Percentiles rank a stretch among this genome's conserved stretches.
Conservation (phyloP, 495 filamentous ascomycete species). For the Darksidea phi region DNA sequence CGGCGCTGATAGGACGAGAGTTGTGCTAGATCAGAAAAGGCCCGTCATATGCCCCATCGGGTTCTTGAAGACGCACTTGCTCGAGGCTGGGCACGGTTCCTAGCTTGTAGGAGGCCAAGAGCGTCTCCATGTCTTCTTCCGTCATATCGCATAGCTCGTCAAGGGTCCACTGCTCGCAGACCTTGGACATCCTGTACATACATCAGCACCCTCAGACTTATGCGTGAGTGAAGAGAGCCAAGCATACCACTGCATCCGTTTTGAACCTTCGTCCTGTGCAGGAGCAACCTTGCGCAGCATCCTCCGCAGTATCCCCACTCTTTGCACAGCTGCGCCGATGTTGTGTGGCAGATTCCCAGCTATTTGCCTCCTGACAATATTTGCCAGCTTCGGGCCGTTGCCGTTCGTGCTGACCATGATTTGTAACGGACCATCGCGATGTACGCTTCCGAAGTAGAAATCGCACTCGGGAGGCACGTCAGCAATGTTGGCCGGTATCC, state of each 20-base stretch:
- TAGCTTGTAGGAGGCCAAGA: constrained; percentile 68
- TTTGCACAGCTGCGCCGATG: constrained; percentile 77
- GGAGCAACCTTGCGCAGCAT: constrained; percentile 79
- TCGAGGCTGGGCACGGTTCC: constrained; percentile 41
- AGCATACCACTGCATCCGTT: constrained; percentile 84
- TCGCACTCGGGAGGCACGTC: constrained; percentile 97
- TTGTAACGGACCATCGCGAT: constrained; percentile 92
- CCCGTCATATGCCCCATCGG: constrained; percentile 41
- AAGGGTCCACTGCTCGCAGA: constrained; percentile 83
- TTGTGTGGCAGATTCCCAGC: constrained; percentile 70
- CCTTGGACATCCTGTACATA: constrained; percentile 72
- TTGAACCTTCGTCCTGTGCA: constrained; percentile 67
- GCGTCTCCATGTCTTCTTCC: constrained; percentile 76
- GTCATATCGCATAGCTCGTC: constrained; percentile 83
- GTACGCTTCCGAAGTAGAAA: constrained; percentile 95
- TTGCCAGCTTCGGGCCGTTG: constrained; percentile 89
- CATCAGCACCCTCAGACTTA: neutral
- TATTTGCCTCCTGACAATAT: constrained; percentile 79
- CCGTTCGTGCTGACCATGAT: constrained; percentile 98
- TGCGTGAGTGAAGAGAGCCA: neutral
- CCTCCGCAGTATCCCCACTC: constrained; percentile 74
- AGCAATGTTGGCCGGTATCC: constrained; percentile 90
- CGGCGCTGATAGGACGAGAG: neutral
- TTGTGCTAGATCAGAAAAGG: constrained; percentile 34
- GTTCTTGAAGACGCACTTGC: constrained; percentile 38